phyloP scores from a whole-genome alignment of 1,284 basidiomycete species.

The Apiotrichum montevideense region DNA sequence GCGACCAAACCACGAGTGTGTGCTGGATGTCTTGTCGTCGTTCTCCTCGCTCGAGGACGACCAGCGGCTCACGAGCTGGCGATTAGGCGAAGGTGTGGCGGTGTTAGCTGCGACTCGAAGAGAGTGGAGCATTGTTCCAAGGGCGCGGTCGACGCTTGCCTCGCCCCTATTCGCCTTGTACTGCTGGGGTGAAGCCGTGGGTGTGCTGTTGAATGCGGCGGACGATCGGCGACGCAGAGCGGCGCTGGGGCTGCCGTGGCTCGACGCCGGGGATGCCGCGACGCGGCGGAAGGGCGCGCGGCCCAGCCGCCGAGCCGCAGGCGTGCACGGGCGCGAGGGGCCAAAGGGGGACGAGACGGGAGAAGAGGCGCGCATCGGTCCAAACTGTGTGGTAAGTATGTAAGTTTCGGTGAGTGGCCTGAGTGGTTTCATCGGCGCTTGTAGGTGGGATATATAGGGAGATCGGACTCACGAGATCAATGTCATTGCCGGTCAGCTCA shows the following conservation, averaged over 20 bases:
- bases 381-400: background rate
- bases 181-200: background rate
- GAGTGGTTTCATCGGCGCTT: too few relatives aligned
- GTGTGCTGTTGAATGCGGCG: background rate
- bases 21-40: background rate
- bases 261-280: background rate
- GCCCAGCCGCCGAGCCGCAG: background rate
- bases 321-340: background rate
- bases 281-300: background rate
- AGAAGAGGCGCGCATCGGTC: background rate
- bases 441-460: background rate
- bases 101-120: slow-evolving; percentile 2
- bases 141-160: slow-evolving; percentile 4
- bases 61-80: slow-evolving; percentile 1
- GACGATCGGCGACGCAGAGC: background rate
- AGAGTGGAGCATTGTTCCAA: slow-evolving; percentile 1
- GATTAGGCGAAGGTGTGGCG: background rate
- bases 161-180: slow-evolving; percentile 4
- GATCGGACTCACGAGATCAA: background rate
- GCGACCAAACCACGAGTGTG: background rate
- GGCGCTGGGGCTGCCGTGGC: background rate
- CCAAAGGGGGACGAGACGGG: background rate
- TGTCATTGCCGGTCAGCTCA: background rate
- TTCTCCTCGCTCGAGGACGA: slow-evolving; percentile 1
- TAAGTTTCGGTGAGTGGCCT: too few relatives aligned